Evolutionary conservation across 805 yeast genomes (phyloP).

Genomic region (Lachancea nothofagi): DNA sequence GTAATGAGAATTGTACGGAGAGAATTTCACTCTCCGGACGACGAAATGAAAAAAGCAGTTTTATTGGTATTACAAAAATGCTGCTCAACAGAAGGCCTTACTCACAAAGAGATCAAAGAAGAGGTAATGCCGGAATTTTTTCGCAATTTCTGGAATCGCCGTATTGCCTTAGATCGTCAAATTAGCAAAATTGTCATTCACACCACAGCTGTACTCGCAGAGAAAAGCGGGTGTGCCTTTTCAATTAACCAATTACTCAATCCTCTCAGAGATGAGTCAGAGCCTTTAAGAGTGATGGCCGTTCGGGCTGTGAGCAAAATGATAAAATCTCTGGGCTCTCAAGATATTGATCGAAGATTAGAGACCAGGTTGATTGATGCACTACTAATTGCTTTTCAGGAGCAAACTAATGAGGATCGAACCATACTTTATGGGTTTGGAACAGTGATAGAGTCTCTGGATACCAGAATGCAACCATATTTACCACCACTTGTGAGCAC

Average conservation of each 20-base stretch:
- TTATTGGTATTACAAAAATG: conserved; percentile 63
- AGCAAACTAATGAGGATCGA: conserved; percentile 56
- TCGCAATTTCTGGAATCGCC: conserved; percentile 71
- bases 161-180: conserved; percentile 66
- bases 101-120: conserved; percentile 42
- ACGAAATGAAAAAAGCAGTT: conserved; percentile 76
- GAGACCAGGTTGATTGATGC: conserved; percentile 76
- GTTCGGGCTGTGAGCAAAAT: conserved; percentile 62
- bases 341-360: conserved; percentile 56
- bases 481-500: conserved; percentile 67
- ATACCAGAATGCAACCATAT: conserved; percentile 61
- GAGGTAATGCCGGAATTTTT: conserved; percentile 60
- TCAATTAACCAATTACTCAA: conserved; percentile 53
- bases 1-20: conserved; percentile 60
- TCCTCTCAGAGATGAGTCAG: conserved; percentile 75
- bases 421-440: conserved; percentile 60
- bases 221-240: conserved; percentile 58
- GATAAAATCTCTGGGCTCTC: conserved; percentile 44
- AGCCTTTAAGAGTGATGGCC: conserved; percentile 72
- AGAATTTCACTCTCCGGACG: conserved; percentile 79
- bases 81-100: conserved; percentile 54
- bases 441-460: conserved; percentile 55
- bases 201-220: conserved; percentile 62
- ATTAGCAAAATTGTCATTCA: conserved; percentile 58
- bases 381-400: conserved; percentile 71